Base-by-base conservation (phyloP, 225 moss, liverwort and hornwort species). In the Marchantia paleacea region DNA sequence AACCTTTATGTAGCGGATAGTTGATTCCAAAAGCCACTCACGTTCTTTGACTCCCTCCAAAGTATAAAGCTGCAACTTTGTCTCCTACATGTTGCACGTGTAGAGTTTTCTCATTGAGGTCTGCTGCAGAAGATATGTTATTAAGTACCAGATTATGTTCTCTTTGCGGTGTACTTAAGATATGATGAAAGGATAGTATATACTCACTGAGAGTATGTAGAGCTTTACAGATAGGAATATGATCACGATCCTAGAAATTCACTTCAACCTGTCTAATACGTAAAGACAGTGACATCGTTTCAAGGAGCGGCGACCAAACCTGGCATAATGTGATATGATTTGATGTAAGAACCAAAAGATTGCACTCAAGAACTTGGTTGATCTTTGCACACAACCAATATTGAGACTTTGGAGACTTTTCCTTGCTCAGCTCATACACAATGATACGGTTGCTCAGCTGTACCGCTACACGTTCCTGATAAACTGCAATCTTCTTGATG, bases 1-100 rank as follows among this genome's bases (percentile, higher is more conserved):
- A 52, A 94, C 97, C 97, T 95, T 99, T 55, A 99, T 95, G 78
- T 99, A 99, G 78, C 91, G 90, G 80, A 99, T 95, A 39, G 83
- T 88, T 76, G 95, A 95, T 80, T 99, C 93, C 76, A 99, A 75
- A 78, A 92, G 84, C 97, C 97, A 99, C 84, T 99, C 93, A 51
- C 92, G 86, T 85, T 90, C 90, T 83, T 91, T 94, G 78, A 73
- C 79, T 78, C 97, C 97, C 83, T 87, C 88, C 79, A 99, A 83
- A 52, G 93, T 85, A 25, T 91, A 95, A 78, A 99, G 83, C 73
- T 93, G 95, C 78, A 99, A 67, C 86, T 90, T 99, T 61, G 89
- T 92, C 84, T 99, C 97, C 97, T 99, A 87, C 79, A 87, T 84
- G 78, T 83, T 85, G 83, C 85, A 85, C 28, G 65, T 85, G 78